Evolutionary conservation across 192 early-diverging fungal genomes (phyloP).

Genomic region (Haplosporangium gracile): DNA sequence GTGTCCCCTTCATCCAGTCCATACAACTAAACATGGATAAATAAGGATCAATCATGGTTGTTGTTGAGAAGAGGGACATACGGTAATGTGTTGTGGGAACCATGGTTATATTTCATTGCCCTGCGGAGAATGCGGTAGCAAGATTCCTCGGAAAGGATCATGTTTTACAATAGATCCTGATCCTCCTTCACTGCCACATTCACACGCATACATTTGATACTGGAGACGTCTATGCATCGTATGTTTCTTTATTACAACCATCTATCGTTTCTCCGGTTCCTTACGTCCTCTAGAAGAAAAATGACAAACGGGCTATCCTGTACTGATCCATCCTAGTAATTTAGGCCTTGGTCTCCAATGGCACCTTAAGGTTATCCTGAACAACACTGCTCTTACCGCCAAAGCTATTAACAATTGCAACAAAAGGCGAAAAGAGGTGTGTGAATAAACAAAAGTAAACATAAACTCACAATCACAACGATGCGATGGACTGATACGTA

Average conservation of each 20-base stretch:
- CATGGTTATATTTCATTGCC: too few relatives aligned
- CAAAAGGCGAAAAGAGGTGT: background rate
- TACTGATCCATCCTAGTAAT: background rate
- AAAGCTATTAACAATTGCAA: slow-evolving; percentile 33
- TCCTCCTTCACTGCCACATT: too few relatives aligned
- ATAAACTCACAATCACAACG: background rate
- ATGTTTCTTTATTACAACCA: background rate
- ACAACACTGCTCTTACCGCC: slow-evolving; percentile 39
- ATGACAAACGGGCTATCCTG: background rate
- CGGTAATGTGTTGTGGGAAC: too few relatives aligned
- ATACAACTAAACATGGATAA: too few relatives aligned
- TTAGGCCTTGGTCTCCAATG: slow-evolving; percentile 46
- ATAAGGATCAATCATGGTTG: too few relatives aligned
- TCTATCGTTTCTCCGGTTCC: background rate
- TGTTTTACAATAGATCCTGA: too few relatives aligned
- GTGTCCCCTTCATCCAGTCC: too few relatives aligned
- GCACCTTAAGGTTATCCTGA: slow-evolving; percentile 36
- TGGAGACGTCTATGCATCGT: too few relatives aligned
- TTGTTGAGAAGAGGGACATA: too few relatives aligned
- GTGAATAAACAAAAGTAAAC: background rate
- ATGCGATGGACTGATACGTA: slow-evolving; percentile 45
- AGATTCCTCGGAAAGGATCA: too few relatives aligned
- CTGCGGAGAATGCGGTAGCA: too few relatives aligned
- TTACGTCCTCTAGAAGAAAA: background rate
- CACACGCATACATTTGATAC: too few relatives aligned